Percentiles rank a stretch among this genome's conserved stretches.
These are phyloP conservation scores for Picea abies DNA, from an alignment of 83 land plant species.

Conservation along the genomic window DNA sequence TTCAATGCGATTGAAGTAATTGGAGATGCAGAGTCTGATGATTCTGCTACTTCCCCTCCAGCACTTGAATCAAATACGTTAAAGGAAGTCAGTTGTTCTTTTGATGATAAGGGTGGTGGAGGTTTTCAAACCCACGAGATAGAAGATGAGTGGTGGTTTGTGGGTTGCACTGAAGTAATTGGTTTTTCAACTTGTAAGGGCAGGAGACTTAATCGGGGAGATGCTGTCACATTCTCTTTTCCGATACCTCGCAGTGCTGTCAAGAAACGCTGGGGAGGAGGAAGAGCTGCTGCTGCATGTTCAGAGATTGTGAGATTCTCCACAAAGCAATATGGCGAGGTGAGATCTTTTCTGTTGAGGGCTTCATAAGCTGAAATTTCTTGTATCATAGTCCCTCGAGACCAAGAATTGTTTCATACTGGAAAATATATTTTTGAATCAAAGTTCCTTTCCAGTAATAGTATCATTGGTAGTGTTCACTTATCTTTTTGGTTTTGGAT, in stretches of 20 bases:
- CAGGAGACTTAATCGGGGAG: constrained; percentile 48
- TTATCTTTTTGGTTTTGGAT: constrained; percentile 6
- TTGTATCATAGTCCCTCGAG: not conserved
- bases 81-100: not conserved
- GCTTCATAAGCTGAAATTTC: not conserved
- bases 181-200: constrained; percentile 68
- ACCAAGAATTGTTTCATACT: not conserved
- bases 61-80: not conserved
- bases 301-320: constrained; percentile 77
- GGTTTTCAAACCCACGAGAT: constrained; percentile 32
- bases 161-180: constrained; percentile 53
- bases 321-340: constrained; percentile 76
- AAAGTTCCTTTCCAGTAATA: not conserved
- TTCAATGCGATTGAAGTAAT: not conserved
- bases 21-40: not conserved
- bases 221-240: constrained; percentile 58
- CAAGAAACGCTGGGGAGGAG: constrained; percentile 19
- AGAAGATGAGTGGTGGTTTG: constrained; percentile 63
- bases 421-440: not conserved
- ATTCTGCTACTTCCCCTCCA: not conserved
- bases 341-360: constrained; percentile 16
- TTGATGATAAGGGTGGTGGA: not conserved
- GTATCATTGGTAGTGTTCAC: not conserved
- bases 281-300: constrained; percentile 36
- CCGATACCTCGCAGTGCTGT: constrained; percentile 24